Percentiles rank a stretch among this genome's conserved stretches.
Conservation (phyloP, 805 yeast genomes). For the Ogataea paradorogensis region DNA sequence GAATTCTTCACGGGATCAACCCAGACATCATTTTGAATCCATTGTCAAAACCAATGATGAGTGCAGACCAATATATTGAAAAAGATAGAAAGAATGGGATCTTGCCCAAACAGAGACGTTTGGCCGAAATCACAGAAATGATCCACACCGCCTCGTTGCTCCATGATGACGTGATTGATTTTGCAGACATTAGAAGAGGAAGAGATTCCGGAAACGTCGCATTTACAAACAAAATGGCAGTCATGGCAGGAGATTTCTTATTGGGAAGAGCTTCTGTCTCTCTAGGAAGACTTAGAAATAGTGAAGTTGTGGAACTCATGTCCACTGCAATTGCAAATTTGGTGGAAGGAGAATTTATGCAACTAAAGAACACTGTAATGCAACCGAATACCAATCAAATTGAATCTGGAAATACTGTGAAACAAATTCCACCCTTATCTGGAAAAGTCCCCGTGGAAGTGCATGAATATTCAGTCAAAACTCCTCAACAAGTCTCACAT, state of each 20-base stretch:
- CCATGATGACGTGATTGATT: conserved; percentile 96
- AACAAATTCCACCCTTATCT: conserved; percentile 53
- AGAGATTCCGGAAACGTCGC: conserved; percentile 90
- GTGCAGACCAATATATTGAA: conserved; percentile 51
- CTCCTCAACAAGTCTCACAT: conserved; percentile 43
- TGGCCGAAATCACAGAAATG: conserved; percentile 98
- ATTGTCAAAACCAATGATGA: conserved; percentile 73
- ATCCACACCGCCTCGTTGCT: conserved; percentile 94
- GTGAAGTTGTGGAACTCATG: conserved; percentile 95
- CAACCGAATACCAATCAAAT: conserved; percentile 44
- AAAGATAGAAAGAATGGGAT: conserved; percentile 67
- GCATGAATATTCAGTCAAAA: conserved; percentile 52
- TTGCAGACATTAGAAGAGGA: conserved; percentile 84
- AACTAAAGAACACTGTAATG: conserved; percentile 86
- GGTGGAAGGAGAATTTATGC: conserved; percentile 99
- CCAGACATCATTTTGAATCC: conserved; percentile 84
- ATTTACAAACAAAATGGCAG: conserved; percentile 96
- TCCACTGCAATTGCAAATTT: conserved; percentile 95
- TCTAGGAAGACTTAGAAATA: conserved; percentile 85
- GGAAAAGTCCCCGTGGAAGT: conserved; percentile 60
- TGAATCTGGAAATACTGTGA: conserved; percentile 41
- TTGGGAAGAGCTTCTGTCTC: conserved; percentile 96
- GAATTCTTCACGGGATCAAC: conserved; percentile 83
- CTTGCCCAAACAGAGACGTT: conserved; percentile 88
- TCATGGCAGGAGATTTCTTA: conserved; percentile 92